Percentiles rank a stretch among this genome's conserved stretches.
These are phyloP conservation scores for Diaporthe helianthi DNA, from an alignment of 2,329 filamentous ascomycete species.

Conservation along the genomic window DNA sequence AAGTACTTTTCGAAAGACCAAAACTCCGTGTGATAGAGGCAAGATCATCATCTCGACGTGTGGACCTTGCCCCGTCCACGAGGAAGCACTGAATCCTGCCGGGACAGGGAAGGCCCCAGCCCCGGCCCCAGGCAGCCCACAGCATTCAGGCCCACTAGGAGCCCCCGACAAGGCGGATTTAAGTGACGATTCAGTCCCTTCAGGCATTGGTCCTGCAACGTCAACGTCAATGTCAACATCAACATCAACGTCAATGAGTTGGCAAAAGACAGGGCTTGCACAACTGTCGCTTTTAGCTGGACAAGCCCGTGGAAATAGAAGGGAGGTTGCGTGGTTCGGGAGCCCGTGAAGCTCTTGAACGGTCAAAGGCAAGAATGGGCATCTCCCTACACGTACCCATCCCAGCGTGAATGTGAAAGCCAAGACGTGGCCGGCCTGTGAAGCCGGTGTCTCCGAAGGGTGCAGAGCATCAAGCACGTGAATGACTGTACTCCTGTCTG, in stretches of 20 bases:
- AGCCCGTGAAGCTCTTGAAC: not conserved
- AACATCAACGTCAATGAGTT: not conserved
- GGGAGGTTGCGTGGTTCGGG: not conserved
- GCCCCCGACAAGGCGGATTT: constrained; percentile 1
- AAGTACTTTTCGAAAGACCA: not conserved
- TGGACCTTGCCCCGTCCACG: constrained; percentile 1
- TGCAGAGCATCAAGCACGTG: not conserved
- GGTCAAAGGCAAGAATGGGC: not conserved
- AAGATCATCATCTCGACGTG: constrained; percentile 11
- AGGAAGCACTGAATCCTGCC: constrained; percentile 7
- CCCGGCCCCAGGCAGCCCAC: constrained; percentile 4
- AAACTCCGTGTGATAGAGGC: not conserved
- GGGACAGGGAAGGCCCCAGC: not conserved
- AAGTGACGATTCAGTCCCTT: not conserved
- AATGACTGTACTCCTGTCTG: not conserved
- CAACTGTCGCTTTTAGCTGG: not conserved
- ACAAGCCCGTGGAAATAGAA: not conserved
- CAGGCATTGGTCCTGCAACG: not conserved
- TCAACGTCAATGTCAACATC: not conserved
- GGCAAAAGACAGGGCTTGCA: not conserved
- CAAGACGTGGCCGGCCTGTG: not conserved
- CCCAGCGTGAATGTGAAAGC: not conserved
- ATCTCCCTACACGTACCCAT: not conserved
- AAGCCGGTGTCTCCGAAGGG: not conserved
- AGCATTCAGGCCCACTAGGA: constrained; percentile 3